Evolutionary conservation across 495 filamentous ascomycete genomes (phyloP), one percentile per base, ranked within the genome.

Genomic region (Corynascus novoguineensis): DNA sequence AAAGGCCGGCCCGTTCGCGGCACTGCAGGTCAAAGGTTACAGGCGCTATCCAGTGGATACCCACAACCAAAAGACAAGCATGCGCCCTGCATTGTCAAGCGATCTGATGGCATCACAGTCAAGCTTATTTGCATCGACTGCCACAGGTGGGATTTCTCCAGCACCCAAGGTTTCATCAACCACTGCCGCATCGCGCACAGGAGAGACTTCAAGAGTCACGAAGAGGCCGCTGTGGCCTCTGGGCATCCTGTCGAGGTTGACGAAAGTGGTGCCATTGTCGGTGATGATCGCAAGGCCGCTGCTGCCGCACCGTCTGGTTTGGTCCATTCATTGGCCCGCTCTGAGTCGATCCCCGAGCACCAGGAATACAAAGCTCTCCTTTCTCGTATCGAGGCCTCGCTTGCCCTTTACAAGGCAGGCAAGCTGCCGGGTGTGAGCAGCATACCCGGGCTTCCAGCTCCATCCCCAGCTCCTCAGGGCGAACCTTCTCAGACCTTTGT

Each of bases 121-220:
- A 95, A 95, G 71, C 80, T 97, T 44, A 83, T 92, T 48, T 98
- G 93, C 73, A 76, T 91, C 49, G 87, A 93, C 66, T 98, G 93
- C 65, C 81, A 88, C 40, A 78, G 90, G 53, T 86, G 86, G 72
- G 87, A 97, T 67, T 97, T 97, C 69, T 90, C 87, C 42, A 96
- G 90, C 70, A 89, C 89, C 1, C 93, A 98, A 69, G 93, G 93
- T 3, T 97, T 98, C 66, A 92, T 98, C 74, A 98, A 98, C 62
- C 93, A 98, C 64, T 97, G 91, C 64, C 90, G 93, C 40, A 97
- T 98, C 55, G 89, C 92, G 9, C 93, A 98, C 71, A 85, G 84
- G 57, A 81, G 89, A 48, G 89, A 91, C 50, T 97, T 89, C 74
- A 86, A 90, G 64, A 97, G 90, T 64, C 93, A 98, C 64, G 92